Evolutionary conservation across 2,329 filamentous ascomycete genomes (phyloP).

Genomic region (Monilinia vaccinii-corymbosi): DNA sequence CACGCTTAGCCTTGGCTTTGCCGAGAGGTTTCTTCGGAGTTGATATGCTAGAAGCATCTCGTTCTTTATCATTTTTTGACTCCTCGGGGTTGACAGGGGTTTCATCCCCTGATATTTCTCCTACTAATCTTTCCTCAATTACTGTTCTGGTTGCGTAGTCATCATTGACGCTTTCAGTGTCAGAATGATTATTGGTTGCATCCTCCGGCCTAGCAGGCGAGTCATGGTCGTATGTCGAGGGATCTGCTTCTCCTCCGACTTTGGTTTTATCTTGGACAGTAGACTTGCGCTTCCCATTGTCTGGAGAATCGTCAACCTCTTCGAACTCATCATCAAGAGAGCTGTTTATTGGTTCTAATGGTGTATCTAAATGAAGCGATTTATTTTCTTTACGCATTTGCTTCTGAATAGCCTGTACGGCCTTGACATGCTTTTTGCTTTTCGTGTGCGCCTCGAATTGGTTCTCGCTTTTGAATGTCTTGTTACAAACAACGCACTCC

Average conservation of each 20-base stretch:
- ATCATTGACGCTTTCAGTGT: conserved; percentile 19
- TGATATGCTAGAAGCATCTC: background rate
- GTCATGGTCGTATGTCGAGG: background rate
- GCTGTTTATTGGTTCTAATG: background rate
- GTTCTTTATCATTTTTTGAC: conserved; percentile 6
- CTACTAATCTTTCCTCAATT: conserved; percentile 15
- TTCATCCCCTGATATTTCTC: background rate
- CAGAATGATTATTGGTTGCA: background rate
- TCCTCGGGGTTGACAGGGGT: background rate
- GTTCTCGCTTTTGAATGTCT: conserved; percentile 80
- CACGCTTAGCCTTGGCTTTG: conserved; percentile 44
- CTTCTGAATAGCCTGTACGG: conserved; percentile 66
- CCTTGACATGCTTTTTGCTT: conserved; percentile 93
- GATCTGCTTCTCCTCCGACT: background rate
- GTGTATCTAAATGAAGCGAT: conserved; percentile 41
- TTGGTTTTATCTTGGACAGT: background rate
- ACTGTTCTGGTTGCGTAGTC: conserved; percentile 28
- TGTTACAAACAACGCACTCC: conserved; percentile 70
- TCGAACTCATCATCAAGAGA: conserved; percentile 19
- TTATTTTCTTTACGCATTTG: conserved; percentile 78
- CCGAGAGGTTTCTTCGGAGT: conserved; percentile 32
- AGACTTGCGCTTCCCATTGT: background rate
- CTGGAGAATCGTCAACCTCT: conserved; percentile 12
- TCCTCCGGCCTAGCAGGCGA: background rate
- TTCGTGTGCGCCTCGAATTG: conserved; percentile 88